phyloP scores from a whole-genome alignment of 2,329 filamentous ascomycete genomes.

The Paecilomyces fulvus region DNA sequence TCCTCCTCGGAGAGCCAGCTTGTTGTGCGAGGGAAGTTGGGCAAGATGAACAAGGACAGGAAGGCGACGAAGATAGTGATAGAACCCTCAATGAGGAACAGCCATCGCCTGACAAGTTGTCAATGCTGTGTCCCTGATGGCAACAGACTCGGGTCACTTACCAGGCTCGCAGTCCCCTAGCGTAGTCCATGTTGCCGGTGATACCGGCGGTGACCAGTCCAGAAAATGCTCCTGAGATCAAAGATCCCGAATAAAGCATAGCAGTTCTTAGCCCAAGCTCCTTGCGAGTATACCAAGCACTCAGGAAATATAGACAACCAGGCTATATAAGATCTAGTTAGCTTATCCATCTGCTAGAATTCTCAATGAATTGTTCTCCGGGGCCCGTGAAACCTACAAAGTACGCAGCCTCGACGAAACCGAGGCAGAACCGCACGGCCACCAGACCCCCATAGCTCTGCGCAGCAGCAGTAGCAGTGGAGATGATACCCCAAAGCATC shows the following conservation, averaged over 20 bases:
- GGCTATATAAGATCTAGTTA: background rate
- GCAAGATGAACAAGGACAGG: slow-evolving; percentile 51
- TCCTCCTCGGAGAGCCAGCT: slow-evolving; percentile 53
- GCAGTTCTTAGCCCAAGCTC: slow-evolving; percentile 44
- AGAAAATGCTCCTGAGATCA: slow-evolving; percentile 32
- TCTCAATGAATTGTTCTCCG: background rate
- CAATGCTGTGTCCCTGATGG: slow-evolving; percentile 2
- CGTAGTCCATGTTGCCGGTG: slow-evolving; percentile 54
- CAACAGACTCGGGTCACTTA: slow-evolving; percentile 12
- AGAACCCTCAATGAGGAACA: slow-evolving; percentile 63
- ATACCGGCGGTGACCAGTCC: slow-evolving; percentile 54
- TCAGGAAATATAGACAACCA: slow-evolving; percentile 31
- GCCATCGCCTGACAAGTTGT: slow-evolving; percentile 38
- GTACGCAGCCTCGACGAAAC: slow-evolving; percentile 26
- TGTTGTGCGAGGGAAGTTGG: slow-evolving; percentile 58
- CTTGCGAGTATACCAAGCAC: slow-evolving; percentile 58
- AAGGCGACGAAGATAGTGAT: slow-evolving; percentile 56
- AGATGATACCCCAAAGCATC: slow-evolving; percentile 55
- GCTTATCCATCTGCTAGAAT: background rate
- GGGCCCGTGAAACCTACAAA: slow-evolving; percentile 33
- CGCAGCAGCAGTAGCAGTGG: slow-evolving; percentile 31
- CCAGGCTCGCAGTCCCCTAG: slow-evolving; percentile 51
- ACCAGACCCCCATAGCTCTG: slow-evolving; percentile 45
- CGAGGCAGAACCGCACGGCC: slow-evolving; percentile 38
- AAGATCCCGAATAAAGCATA: slow-evolving; percentile 36